Evolutionary conservation across 805 yeast genomes (phyloP).

Genomic region (Danielozyma ontarioensis): DNA sequence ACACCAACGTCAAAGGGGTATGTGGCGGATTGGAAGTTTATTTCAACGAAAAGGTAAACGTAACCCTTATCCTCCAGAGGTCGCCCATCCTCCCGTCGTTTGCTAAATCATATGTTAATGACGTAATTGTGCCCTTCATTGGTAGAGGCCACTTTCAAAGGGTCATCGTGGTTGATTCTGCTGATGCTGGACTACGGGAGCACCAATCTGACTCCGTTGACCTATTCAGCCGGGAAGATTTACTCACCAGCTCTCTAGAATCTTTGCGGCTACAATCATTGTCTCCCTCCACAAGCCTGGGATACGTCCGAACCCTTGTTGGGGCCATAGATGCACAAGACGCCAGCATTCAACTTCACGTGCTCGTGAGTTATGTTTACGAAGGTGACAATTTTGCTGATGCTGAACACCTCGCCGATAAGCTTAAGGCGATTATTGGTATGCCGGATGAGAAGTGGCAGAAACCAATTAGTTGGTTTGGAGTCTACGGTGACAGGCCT

Average conservation of each 20-base stretch:
- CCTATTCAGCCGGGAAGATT: conserved; percentile 24
- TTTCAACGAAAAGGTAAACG: conserved; percentile 29
- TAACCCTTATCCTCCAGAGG: conserved; percentile 72
- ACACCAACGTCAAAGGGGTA: too few species aligned
- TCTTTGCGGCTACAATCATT: conserved; percentile 17
- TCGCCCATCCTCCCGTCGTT: conserved; percentile 77
- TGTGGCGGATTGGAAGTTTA: conserved; percentile 68
- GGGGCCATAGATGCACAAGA: conserved; percentile 4
- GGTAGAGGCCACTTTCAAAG: conserved; percentile 31
- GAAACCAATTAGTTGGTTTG: conserved; percentile 76
- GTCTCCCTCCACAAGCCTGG: conserved; percentile 7
- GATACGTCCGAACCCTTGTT: conserved; percentile 9
- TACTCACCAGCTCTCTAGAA: conserved; percentile 25
- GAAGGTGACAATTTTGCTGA: conserved; percentile 88
- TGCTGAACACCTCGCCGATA: conserved; percentile 49
- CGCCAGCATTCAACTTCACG: conserved; percentile 7
- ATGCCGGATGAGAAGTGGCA: conserved; percentile 28
- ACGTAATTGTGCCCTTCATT: conserved; percentile 49
- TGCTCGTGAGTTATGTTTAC: conserved; percentile 60
- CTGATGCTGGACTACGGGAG: conserved; percentile 54
- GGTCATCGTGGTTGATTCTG: conserved; percentile 64
- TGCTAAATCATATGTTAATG: conserved; percentile 43
- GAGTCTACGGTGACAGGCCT: conserved; percentile 74
- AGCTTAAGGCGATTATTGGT: conserved; percentile 10
- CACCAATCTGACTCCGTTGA: conserved; percentile 17